These are phyloP conservation scores for Gentiana dahurica DNA, from an alignment of 257 asterid genomes.

Conservation along the genomic window DNA sequence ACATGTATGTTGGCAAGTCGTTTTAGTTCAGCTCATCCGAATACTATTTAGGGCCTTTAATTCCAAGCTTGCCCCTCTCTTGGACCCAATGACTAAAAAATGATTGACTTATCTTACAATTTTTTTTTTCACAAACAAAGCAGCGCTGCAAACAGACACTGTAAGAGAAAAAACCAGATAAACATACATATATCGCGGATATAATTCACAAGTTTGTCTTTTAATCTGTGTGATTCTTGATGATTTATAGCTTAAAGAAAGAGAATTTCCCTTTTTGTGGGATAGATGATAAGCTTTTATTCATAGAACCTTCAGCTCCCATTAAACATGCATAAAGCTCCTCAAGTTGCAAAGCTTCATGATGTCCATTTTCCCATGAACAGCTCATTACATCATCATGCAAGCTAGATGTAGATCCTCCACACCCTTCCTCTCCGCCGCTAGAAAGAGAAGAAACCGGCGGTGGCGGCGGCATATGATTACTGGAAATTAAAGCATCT, in stretches of 20 bases:
- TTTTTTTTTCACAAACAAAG: too few relatives aligned
- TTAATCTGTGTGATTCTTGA: too few relatives aligned
- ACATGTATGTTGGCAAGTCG: too few relatives aligned
- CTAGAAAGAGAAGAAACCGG: conserved; percentile 48
- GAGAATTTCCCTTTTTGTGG: conserved; percentile 22
- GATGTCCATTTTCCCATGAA: conserved; percentile 36
- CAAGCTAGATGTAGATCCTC: conserved; percentile 34
- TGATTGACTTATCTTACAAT: too few relatives aligned
- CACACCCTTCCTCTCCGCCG: conserved; percentile 38
- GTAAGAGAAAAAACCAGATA: too few relatives aligned
- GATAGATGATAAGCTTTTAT: conserved; percentile 1
- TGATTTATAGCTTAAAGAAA: conserved; percentile 1
- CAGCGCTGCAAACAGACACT: too few relatives aligned
- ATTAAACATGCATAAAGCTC: conserved; percentile 64
- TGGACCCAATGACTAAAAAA: too few relatives aligned
- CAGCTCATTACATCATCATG: conserved; percentile 42
- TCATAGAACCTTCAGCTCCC: conserved; percentile 23
- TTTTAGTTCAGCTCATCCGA: too few relatives aligned
- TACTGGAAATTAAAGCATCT: conserved; percentile 23
- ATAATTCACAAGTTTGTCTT: too few relatives aligned
- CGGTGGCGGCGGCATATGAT: conserved; percentile 24
- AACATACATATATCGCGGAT: too few relatives aligned
- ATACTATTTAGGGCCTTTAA: too few relatives aligned
- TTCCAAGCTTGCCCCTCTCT: too few relatives aligned
- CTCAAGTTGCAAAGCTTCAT: conserved; percentile 33